Evolutionary conservation across 768 basidiomycete genomes (phyloP).

Genomic region (Boletus coccyginus): DNA sequence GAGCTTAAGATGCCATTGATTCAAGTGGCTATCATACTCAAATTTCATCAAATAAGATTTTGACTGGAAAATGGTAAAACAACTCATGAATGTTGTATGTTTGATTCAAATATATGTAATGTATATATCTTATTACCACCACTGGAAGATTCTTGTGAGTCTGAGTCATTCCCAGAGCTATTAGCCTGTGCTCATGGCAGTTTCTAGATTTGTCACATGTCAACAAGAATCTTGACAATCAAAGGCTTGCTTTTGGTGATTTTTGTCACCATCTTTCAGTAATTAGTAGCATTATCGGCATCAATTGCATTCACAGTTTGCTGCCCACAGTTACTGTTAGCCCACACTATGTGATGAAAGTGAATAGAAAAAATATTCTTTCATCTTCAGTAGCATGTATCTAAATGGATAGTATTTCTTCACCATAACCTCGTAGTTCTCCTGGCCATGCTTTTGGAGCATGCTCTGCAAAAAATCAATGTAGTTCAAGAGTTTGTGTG

Average conservation of each 20-base stretch:
- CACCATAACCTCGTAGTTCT: background rate
- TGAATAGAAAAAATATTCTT: background rate
- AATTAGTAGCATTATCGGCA: background rate
- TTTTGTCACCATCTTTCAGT: background rate
- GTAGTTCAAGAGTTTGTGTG: too few relatives aligned
- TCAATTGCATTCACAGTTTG: background rate
- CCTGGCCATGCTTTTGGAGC: too few relatives aligned
- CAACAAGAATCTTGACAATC: background rate
- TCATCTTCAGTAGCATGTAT: background rate
- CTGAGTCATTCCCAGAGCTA: too few relatives aligned
- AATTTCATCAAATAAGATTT: background rate
- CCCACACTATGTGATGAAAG: background rate
- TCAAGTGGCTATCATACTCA: background rate
- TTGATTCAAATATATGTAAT: too few relatives aligned
- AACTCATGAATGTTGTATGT: background rate
- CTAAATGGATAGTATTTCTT: slow-evolving; percentile 1
- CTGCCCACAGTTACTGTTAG: background rate
- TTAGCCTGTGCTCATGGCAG: background rate
- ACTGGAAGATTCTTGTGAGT: too few relatives aligned
- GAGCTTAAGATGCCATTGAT: background rate
- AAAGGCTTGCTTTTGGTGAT: background rate
- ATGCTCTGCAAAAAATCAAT: too few relatives aligned
- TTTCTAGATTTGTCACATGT: background rate
- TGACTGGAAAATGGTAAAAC: background rate
- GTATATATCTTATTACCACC: too few relatives aligned